These are phyloP conservation scores for Ophiostoma pallidulum DNA, from an alignment of 2,329 filamentous ascomycete genomes.

Conservation along the genomic window DNA sequence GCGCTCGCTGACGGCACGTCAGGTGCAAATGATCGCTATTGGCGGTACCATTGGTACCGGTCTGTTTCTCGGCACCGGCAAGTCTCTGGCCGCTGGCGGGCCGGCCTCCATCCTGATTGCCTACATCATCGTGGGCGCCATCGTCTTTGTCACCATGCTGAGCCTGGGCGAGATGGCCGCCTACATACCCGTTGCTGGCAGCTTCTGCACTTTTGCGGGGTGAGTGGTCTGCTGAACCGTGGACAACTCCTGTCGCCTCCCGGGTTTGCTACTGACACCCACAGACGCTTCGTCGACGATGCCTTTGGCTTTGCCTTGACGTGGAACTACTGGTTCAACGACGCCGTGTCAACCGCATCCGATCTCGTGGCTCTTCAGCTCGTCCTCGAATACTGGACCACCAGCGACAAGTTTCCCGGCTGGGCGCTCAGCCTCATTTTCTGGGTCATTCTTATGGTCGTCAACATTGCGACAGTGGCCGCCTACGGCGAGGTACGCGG, in stretches of 20 bases:
- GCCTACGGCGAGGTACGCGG: conserved; percentile 55
- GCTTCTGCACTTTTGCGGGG: conserved; percentile 36
- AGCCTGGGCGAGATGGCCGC: conserved; percentile 64
- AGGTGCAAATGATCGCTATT: conserved; percentile 60
- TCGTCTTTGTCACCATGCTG: conserved; percentile 69
- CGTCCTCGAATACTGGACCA: conserved; percentile 71
- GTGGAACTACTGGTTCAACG: conserved; percentile 80
- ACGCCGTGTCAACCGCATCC: conserved; percentile 49
- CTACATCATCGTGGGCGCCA: conserved; percentile 60
- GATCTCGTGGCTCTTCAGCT: conserved; percentile 54
- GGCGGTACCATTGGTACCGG: conserved; percentile 52
- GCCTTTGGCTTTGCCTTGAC: conserved; percentile 69
- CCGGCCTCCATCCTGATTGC: conserved; percentile 58
- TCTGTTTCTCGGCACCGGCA: conserved; percentile 53
- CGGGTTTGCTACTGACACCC: too few species aligned
- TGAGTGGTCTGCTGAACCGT: too few species aligned
- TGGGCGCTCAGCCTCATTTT: conserved; percentile 64
- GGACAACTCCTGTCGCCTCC: too few species aligned
- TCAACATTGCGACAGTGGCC: conserved; percentile 63
- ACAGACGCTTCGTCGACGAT: conserved; percentile 60
- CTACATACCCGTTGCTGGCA: conserved; percentile 67
- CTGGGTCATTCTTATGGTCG: conserved; percentile 57
- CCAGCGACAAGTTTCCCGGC: conserved; percentile 50
- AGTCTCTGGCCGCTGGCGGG: conserved; percentile 51
- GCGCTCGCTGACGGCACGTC: conserved; percentile 24